Percentiles rank a stretch among this genome's conserved stretches.
These are phyloP conservation scores for Aspergillus funiculosus DNA, from an alignment of 495 filamentous ascomycete genomes.

Conservation along the genomic window DNA sequence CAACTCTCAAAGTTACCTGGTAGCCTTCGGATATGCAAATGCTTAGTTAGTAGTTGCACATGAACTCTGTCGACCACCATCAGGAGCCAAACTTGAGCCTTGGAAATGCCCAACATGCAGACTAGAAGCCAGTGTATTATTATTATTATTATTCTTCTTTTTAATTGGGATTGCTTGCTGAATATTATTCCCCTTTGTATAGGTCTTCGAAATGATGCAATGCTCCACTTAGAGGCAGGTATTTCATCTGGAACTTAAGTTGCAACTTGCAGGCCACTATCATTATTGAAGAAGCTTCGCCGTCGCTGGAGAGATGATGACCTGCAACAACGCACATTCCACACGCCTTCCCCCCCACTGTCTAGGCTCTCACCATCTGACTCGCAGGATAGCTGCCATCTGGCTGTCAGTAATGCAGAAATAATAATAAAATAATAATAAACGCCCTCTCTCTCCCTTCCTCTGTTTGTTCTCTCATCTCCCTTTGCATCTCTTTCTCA, in stretches of 20 bases:
- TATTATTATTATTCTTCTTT: neutral
- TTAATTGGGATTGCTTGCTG: neutral
- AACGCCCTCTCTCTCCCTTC: constrained; percentile 2
- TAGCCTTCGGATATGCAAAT: too few species aligned
- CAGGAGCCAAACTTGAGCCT: too few species aligned
- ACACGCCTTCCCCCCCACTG: constrained; percentile 7
- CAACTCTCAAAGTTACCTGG: too few species aligned
- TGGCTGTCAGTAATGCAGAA: neutral
- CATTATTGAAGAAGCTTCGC: too few species aligned
- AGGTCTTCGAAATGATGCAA: neutral
- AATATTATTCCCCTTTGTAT: neutral
- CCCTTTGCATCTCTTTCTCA: neutral
- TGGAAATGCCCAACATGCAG: too few species aligned
- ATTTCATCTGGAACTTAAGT: constrained; percentile 2
- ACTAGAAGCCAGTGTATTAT: neutral
- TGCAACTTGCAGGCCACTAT: too few species aligned
- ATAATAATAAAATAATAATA: constrained; percentile 1
- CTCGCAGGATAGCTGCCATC: constrained; percentile 3
- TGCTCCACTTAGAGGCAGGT: neutral
- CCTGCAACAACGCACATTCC: neutral
- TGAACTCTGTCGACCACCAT: neutral
- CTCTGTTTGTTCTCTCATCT: neutral
- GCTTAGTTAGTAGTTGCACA: too few species aligned
- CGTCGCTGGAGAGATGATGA: neutral
- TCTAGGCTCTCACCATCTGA: neutral